Evolutionary conservation across 495 filamentous ascomycete genomes (phyloP), one percentile per base, ranked within the genome.

Genomic region (Mycothermus thermophilus): DNA sequence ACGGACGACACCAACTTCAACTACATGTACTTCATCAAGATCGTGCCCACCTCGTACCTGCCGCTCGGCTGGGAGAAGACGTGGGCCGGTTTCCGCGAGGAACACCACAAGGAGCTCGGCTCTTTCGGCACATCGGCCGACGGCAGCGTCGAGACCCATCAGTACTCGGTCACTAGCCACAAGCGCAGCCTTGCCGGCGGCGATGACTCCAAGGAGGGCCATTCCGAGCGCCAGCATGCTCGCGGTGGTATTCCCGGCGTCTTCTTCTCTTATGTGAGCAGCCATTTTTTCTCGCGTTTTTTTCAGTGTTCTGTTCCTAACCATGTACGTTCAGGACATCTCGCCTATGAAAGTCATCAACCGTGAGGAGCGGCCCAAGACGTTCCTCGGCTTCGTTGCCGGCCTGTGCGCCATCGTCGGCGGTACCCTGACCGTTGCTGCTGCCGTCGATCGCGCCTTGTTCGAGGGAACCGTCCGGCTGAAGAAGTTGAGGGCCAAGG

Each of bases 321-420:
- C 14, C 18, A 31, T 40, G 17, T 21, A 37, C 26, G 25, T 39
- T 23, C 39, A 85, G 78, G 90, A 99, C 54, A 96, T 99, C 60
- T 96, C 90, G 2, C 90, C 90, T 19, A 96, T 99, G 92, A 99
- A 96, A 60, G 92, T 99, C 27, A 80, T 99, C 63, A 99, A 96
- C 65, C 75, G 85, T 26, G 90, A 99, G 64, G 80, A 79, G 41
- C 75, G 83, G 13, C 61, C 75, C 12, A 95, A 95, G 63, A 75
- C 77, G 11, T 88, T 96, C 56, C 72, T 80, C 1, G 79, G 81
- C 4, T 96, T 99, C 64, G 49, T 99, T 27, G 85, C 88, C 2
- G 90, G 92, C 30, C 74, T 96, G 5, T 96, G 90, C 52, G 87
- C 90, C 14, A 78, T 95, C 32, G 79, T 99, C 27, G 90, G 90